phyloP scores from a whole-genome alignment of 495 filamentous ascomycete species.

The Lasiosphaeriaceae sp. region DNA sequence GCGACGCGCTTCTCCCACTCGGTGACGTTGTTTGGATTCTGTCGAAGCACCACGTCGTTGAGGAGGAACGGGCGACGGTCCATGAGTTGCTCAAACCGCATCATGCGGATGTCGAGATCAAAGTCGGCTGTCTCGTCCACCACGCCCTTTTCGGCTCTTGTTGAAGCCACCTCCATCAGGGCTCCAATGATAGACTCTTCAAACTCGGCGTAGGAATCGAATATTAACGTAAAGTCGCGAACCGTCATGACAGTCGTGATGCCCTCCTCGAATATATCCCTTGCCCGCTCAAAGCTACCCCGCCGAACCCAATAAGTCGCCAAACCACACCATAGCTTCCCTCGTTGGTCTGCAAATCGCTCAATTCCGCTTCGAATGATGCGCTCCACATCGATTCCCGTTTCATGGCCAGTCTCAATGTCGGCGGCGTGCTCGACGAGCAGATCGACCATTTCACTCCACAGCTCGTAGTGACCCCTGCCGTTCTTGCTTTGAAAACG shows the following conservation, averaged over 20 bases:
- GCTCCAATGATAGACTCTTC: conserved; percentile 93
- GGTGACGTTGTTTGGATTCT: conserved; percentile 93
- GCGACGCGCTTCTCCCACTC: conserved; percentile 97
- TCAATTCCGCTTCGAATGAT: conserved; percentile 93
- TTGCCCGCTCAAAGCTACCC: conserved; percentile 81
- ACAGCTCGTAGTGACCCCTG: conserved; percentile 93
- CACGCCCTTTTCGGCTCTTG: conserved; percentile 75
- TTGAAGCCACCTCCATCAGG: conserved; percentile 82
- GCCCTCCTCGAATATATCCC: conserved; percentile 95
- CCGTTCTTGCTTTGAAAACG: conserved; percentile 88
- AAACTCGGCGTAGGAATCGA: conserved; percentile 94
- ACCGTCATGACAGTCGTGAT: conserved; percentile 99
- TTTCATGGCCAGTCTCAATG: conserved; percentile 72
- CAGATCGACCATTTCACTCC: conserved; percentile 97
- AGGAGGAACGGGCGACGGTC: conserved; percentile 93
- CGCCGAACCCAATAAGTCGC: conserved; percentile 96
- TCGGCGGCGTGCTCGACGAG: conserved; percentile 87
- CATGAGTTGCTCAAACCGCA: conserved; percentile 98
- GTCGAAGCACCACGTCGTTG: conserved; percentile 91
- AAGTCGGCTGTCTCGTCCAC: conserved; percentile 85
- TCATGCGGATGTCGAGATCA: conserved; percentile 95
- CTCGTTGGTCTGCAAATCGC: conserved; percentile 89
- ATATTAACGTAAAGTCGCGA: conserved; percentile 95
- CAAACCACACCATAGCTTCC: conserved; percentile 93
- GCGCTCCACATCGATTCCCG: conserved; percentile 84